These are phyloP conservation scores for Talaromyces verruculosus DNA, from an alignment of 2,329 filamentous ascomycete genomes.

Conservation along the genomic window DNA sequence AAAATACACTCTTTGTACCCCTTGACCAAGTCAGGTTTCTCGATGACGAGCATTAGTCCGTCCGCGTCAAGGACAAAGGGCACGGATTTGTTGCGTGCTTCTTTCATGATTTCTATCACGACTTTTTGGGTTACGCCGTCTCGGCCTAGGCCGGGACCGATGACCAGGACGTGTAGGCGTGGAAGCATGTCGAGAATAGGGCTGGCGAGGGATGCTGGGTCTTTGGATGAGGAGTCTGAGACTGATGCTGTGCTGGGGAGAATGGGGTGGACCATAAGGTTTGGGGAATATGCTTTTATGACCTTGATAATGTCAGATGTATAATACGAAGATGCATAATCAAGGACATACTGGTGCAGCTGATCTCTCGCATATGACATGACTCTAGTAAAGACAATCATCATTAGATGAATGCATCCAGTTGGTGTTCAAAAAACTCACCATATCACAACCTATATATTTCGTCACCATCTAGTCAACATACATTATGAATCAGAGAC, in stretches of 20 bases:
- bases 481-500: constrained; percentile 17
- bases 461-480: not conserved
- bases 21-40: constrained; percentile 70
- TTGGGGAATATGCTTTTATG: constrained; percentile 97
- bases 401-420: not conserved
- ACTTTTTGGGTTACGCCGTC: constrained; percentile 89
- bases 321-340: not conserved
- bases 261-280: constrained; percentile 96
- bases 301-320: constrained; percentile 51
- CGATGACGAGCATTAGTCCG: constrained; percentile 75
- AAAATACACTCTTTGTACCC: constrained; percentile 83
- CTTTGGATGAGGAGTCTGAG: constrained; percentile 49
- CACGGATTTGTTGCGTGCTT: constrained; percentile 68
- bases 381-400: constrained; percentile 49
- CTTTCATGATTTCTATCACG: constrained; percentile 73
- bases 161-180: constrained; percentile 86
- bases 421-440: constrained; percentile 41
- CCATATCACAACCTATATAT: constrained; percentile 68
- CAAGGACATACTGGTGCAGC: constrained; percentile 60
- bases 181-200: constrained; percentile 76
- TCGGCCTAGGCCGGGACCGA: constrained; percentile 87
- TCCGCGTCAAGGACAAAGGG: constrained; percentile 92
- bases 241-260: constrained; percentile 73
- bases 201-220: constrained; percentile 61
- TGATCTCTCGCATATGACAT: constrained; percentile 91